A percentile compares a stretch with the other conserved stretches of the same genome.
Conservation (phyloP, 106 monocot genomes). For the Acorus calamus region DNA sequence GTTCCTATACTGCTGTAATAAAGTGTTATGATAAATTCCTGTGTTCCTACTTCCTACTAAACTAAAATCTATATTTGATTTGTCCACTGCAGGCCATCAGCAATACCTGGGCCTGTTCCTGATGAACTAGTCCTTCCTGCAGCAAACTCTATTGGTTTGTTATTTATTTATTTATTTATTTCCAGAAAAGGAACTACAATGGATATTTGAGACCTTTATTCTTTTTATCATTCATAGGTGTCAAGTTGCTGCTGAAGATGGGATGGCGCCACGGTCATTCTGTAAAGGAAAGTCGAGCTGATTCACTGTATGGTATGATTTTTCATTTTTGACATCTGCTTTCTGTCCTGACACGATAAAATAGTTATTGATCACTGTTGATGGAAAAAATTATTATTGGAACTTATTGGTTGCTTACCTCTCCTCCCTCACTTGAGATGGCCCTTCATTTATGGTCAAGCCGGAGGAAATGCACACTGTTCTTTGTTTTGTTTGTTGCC, state of each 20-base stretch:
- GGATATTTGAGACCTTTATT: neutral
- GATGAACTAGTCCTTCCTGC: constrained; percentile 87
- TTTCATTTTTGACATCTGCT: neutral
- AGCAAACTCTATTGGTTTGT: constrained; percentile 70
- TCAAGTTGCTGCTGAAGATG: constrained; percentile 81
- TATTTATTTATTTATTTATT: constrained; percentile 7
- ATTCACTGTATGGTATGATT: constrained; percentile 64
- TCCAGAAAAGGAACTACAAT: neutral
- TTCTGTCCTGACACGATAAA: neutral
- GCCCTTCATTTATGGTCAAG: too few species aligned
- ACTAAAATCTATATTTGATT: neutral
- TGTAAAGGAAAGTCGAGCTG: constrained; percentile 52
- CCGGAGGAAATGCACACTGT: too few species aligned
- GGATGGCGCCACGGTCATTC: constrained; percentile 93
- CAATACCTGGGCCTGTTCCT: constrained; percentile 93
- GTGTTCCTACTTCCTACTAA: neutral
- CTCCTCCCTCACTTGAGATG: too few species aligned
- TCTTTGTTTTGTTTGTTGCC: too few species aligned
- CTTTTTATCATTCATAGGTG: constrained; percentile 29
- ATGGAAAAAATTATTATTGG: too few species aligned
- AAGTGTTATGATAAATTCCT: too few species aligned
- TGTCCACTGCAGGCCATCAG: constrained; percentile 58
- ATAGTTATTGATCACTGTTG: too few species aligned
- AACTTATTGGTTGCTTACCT: too few species aligned
- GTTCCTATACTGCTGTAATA: too few species aligned